Base-by-base conservation (phyloP, 1,284 basidiomycete genomes). In the Wallemia mellicola region DNA sequence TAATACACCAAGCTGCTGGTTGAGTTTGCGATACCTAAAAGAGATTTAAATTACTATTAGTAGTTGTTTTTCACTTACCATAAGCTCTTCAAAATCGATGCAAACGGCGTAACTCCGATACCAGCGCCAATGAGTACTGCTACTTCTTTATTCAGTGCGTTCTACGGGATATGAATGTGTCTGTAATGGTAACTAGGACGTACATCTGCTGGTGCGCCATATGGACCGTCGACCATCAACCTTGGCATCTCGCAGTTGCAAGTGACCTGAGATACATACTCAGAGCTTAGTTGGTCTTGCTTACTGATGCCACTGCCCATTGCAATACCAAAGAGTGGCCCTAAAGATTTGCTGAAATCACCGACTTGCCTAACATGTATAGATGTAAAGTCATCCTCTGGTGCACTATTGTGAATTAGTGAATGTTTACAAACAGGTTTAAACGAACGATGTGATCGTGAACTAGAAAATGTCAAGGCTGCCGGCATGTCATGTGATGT, bases 291-390 rank as follows among this genome's bases (percentile, higher is more conserved):
- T 30, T 65, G 67, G 58, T 65, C 59, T 60, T 24, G 62, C 58
- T 25, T 74, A 73, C 60, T 75, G 5, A 81, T 83, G 26, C 76
- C 77, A 64, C 76, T 73, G 33, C 82, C 84, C 75, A 86, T 80
- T 27, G 77, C 72, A 59, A 81, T 85, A 59, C 86, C 85, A 38
- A 89, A 77, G 64, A 82, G 79, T 60, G 82, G 79, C 38, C 84
- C 86, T 33, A 91, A 78, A 27, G 75, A 79, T 59, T 75, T 75
- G 2, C 86, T 89, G 73, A 79, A 91, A 69, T 92, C 87, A 63
- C 86, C 85, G 59, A 84, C 84, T 73, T 89, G 86, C 68, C 85
- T 83, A 64, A 91, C 82, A 69, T 89, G 87, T 54, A 91, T 71
- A 24, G 84, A 86, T 30, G 89, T 77, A 68, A 86, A 89, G 1